A percentile compares a stretch with the other conserved stretches of the same genome.
These are phyloP conservation scores for Triticum turgidum DNA, from an alignment of 176 grass and related monocot species.

Conservation along the genomic window DNA sequence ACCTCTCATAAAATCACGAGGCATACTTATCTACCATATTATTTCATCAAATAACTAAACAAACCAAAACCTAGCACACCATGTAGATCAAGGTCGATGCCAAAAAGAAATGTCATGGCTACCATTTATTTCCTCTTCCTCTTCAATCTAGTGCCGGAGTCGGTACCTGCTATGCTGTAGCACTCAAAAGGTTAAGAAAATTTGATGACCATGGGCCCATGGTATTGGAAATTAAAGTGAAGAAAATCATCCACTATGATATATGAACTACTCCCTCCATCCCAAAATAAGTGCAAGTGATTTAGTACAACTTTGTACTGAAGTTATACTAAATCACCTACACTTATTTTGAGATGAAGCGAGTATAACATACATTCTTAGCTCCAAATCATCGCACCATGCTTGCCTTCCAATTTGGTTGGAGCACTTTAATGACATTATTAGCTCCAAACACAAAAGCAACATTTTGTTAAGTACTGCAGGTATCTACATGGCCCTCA, in stretches of 20 bases:
- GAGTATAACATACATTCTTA: no score
- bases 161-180: slow-evolving; percentile 73
- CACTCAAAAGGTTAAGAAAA: slow-evolving; percentile 80
- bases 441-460: slow-evolving; percentile 84
- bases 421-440: slow-evolving; percentile 63
- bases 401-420: slow-evolving; percentile 73
- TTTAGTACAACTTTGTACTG: no score
- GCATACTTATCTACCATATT: no score
- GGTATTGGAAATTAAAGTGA: neutral
- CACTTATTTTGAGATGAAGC: no score
- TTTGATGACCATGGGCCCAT: neutral
- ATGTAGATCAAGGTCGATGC: slow-evolving; percentile 67
- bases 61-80: slow-evolving; percentile 47
- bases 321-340: no score
- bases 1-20: no score
- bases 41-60: no score
- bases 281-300: no score
- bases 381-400: neutral
- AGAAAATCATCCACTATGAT: neutral
- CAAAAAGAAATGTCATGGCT: slow-evolving; percentile 75
- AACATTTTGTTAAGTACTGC: slow-evolving; percentile 77
- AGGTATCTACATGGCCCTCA: slow-evolving; percentile 77
- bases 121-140: slow-evolving; percentile 74
- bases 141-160: slow-evolving; percentile 65
- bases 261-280: no score